Conservation (phyloP, 169 alveolate genomes). For the Eimeria acervulina region DNA sequence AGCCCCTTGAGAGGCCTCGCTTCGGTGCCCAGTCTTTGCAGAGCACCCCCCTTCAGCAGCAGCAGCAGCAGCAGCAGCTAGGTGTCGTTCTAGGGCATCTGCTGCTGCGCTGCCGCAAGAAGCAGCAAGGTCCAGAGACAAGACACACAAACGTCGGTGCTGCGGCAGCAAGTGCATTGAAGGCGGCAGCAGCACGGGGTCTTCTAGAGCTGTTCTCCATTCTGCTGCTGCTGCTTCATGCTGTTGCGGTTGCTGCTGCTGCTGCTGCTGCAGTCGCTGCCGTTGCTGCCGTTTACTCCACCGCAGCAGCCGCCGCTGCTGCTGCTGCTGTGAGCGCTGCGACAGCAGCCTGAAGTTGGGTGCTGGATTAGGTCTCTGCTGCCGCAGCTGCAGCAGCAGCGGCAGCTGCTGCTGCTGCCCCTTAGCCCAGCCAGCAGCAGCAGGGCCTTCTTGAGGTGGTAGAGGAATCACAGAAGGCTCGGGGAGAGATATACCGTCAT, state of each 20-base stretch:
- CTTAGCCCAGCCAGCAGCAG: constrained; percentile 47
- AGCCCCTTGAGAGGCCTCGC: not conserved
- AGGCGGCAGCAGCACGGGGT: constrained; percentile 52
- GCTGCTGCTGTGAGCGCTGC: not conserved
- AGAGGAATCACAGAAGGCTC: not conserved
- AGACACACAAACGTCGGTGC: constrained; percentile 37
- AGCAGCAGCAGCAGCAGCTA: constrained; percentile 51
- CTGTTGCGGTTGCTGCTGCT: constrained; percentile 26
- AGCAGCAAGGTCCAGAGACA: not conserved
- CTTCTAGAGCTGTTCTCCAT: not conserved
- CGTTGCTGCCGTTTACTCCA: not conserved
- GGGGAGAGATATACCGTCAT: not conserved
- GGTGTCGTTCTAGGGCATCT: constrained; percentile 9
- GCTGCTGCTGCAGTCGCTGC: constrained; percentile 25
- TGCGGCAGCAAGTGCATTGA: constrained; percentile 35
- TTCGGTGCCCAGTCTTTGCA: constrained; percentile 21
- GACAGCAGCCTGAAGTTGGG: constrained; percentile 8
- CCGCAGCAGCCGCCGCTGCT: constrained; percentile 42
- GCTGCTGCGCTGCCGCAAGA: constrained; percentile 31
- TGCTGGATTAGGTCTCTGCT: no score
- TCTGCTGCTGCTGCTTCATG: constrained; percentile 31
- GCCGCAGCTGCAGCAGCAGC: constrained; percentile 15
- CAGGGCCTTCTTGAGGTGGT: constrained; percentile 27
- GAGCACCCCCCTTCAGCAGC: constrained; percentile 3
- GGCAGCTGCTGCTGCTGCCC: constrained; percentile 20